These are phyloP conservation scores for Litchi chinensis DNA, from an alignment of 345 rosid genomes.

Conservation along the genomic window DNA sequence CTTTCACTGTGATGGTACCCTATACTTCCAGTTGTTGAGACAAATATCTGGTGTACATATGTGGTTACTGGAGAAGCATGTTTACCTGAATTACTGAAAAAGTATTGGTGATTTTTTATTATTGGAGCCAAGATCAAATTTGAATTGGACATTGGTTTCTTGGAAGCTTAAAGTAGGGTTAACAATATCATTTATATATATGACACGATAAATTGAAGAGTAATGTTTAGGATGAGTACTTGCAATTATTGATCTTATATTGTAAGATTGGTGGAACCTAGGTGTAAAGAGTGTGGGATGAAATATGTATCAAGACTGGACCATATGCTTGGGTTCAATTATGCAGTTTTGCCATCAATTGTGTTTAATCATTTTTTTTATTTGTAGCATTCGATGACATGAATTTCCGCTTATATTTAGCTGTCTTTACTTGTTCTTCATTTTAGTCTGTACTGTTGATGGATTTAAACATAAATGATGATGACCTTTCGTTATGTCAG, in stretches of 20 bases:
- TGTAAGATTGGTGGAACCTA: not conserved
- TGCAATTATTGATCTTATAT: not conserved
- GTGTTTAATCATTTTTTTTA: not conserved
- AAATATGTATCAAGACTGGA: not conserved
- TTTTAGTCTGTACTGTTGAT: slow-evolving; percentile 14
- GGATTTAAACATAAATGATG: slow-evolving; percentile 9
- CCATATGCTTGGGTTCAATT: not conserved
- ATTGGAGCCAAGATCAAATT: slow-evolving; percentile 1
- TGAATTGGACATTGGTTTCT: not conserved
- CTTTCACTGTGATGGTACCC: not conserved
- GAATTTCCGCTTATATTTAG: not conserved
- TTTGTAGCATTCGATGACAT: not conserved
- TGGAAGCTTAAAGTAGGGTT: not conserved
- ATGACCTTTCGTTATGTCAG: slow-evolving; percentile 43
- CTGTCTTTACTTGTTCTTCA: not conserved
- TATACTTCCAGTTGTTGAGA: not conserved
- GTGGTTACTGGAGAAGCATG: not conserved
- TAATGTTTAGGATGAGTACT: not conserved
- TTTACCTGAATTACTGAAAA: not conserved
- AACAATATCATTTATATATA: not conserved
- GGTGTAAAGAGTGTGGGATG: not conserved
- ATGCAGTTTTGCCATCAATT: slow-evolving; percentile 7
- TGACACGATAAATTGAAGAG: not conserved
- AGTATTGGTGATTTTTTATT: not conserved
- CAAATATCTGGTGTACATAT: not conserved